These are phyloP conservation scores for Bidens hawaiensis DNA, from an alignment of 140 eudicot genomes.

Conservation along the genomic window DNA sequence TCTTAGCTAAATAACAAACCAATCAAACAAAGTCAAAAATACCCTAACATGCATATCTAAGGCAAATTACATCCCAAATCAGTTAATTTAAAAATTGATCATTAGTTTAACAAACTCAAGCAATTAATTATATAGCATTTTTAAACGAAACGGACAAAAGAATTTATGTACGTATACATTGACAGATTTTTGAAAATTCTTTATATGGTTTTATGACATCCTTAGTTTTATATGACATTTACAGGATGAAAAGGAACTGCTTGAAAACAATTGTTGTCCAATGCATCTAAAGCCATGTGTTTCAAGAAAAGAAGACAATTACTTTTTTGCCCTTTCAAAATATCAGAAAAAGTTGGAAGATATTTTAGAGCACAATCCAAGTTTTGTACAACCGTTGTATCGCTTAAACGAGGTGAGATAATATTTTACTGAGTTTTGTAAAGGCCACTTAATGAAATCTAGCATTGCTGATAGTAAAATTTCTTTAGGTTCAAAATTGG, in stretches of 20 bases:
- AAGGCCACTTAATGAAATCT: not conserved
- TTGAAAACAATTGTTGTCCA: conserved; percentile 79
- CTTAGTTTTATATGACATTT: conserved; percentile 13
- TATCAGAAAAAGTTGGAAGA: too few relatives aligned
- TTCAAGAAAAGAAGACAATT: too few relatives aligned
- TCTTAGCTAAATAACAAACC: too few relatives aligned
- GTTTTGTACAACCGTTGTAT: too few relatives aligned
- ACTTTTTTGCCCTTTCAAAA: too few relatives aligned
- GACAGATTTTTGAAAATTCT: too few relatives aligned
- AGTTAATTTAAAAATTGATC: not conserved
- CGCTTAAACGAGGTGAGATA: conserved; percentile 82
- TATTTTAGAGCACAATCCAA: too few relatives aligned
- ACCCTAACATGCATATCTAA: not conserved
- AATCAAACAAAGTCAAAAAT: too few relatives aligned
- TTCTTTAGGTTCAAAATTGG: conserved; percentile 87
- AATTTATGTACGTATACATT: too few relatives aligned
- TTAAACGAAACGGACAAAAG: not conserved
- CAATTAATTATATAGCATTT: not conserved
- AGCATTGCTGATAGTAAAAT: conserved; percentile 13
- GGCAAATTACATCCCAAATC: not conserved
- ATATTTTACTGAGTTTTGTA: not conserved
- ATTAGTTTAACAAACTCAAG: not conserved
- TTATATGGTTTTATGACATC: conserved; percentile 5
- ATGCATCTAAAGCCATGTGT: too few relatives aligned
- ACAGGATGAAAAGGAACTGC: conserved; percentile 88